Evolutionary conservation across 2,329 filamentous ascomycete species (phyloP).

Genomic region (Pseudogymnoascus sp.): DNA sequence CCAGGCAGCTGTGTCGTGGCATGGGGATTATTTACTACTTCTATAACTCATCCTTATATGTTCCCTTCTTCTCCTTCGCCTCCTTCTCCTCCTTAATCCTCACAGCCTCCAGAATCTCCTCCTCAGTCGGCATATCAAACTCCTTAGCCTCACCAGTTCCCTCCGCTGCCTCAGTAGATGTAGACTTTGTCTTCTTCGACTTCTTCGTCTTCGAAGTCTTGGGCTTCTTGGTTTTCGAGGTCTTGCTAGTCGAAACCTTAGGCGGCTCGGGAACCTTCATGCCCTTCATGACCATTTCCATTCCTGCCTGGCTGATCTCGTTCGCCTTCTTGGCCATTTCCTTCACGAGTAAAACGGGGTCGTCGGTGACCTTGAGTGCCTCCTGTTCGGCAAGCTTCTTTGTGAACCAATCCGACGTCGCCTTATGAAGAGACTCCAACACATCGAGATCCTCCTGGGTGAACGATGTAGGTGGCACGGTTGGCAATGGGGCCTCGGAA

Average conservation of each 20-base stretch:
- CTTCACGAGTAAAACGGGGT: conserved; percentile 67
- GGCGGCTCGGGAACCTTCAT: conserved; percentile 44
- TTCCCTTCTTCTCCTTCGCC: not conserved
- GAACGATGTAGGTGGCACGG: conserved; percentile 61
- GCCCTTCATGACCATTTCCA: conserved; percentile 65
- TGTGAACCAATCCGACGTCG: conserved; percentile 67
- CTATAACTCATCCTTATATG: conserved; percentile 8
- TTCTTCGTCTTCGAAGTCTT: conserved; percentile 34
- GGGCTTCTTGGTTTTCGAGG: conserved; percentile 34
- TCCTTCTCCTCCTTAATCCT: conserved; percentile 31
- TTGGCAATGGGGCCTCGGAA: conserved; percentile 34
- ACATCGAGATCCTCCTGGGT: conserved; percentile 63
- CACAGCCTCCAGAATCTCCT: conserved; percentile 51
- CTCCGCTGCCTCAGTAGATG: conserved; percentile 27
- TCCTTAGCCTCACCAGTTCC: conserved; percentile 40
- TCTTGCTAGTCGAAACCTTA: conserved; percentile 40
- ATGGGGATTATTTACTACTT: conserved; percentile 7
- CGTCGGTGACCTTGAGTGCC: conserved; percentile 60
- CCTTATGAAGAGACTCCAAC: conserved; percentile 56
- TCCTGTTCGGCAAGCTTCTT: conserved; percentile 66
- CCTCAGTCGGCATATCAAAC: conserved; percentile 40
- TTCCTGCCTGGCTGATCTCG: conserved; percentile 63
- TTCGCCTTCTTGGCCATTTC: conserved; percentile 65
- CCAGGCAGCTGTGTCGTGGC: not conserved
- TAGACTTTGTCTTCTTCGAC: conserved; percentile 31